Evolutionary conservation across 1,284 basidiomycete genomes (phyloP), one percentile per base, ranked within the genome.

Genomic region (Cryptococcus floricola): DNA sequence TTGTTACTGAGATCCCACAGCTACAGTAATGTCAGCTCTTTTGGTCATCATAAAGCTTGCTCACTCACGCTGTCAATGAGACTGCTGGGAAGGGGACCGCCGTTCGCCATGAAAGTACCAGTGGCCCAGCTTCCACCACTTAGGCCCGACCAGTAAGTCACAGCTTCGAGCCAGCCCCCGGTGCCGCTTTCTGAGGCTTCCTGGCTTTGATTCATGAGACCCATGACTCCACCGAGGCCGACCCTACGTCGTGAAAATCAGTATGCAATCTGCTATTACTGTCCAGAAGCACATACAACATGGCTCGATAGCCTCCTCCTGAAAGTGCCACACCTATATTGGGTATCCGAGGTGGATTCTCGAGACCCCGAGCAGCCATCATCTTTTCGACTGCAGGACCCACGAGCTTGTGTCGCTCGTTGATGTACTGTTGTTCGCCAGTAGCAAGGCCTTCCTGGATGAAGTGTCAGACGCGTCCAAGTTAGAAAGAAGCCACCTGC

Each of bases 251-350:
- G 43, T 16, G 23, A 9, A 27, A 23, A 34, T 10, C 6, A 10
- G 7, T 8, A 34, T 8, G 31, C 1, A 3, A 23, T 3, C 3
- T 23, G 23, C 23, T 23, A 23, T 23, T 23, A 23, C 23, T 23
- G 23, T 23, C 23, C 23, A 23, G 23, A 23, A 10, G 10, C 31
- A 63, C 69, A 58, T 52, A 71, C 62, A 78, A 69, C 79, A 80
- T 80, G 10, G 79, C 79, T 18, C 80, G 63, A 55, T 80, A 77
- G 4, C 80, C 80, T 27, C 80, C 80, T 39, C 80, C 80, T 8
- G 74, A 75, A 10, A 80, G 59, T 1, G 78, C 77, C 43, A 79
- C 67, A 31, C 76, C 77, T 18, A 80, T 64, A 2, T 60, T 59
- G 0, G 80, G 80, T 16, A 66, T 70, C 44, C 76, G 62, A 13